Evolutionary conservation across 2,329 filamentous ascomycete species (phyloP), one percentile per base, ranked within the genome.

Genomic region (Aspergillus calidoustus): DNA sequence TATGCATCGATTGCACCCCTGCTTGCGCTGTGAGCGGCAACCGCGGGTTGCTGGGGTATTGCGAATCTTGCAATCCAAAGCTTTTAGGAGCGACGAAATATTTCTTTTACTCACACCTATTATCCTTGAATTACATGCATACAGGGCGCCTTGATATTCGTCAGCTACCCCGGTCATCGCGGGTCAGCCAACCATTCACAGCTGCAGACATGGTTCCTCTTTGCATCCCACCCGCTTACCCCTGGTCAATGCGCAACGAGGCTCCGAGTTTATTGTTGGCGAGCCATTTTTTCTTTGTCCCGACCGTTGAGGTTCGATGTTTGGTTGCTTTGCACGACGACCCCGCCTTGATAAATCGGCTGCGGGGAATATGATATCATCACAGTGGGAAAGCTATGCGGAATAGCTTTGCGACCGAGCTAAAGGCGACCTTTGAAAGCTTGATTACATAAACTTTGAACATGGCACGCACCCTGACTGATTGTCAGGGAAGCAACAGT

Each of bases 1-100:
- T 52, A 51, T 28, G 48, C 48, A 52, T 58, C 9, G 25, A 47
- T 34, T 22, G 19, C 30, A 22, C 41, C 48, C 22, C 49, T 53
- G 38, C 7, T 19, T 47, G 59, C 41, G 59, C 41, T 53, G 38
- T n/a, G 25, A 52, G 59, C 54, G 59, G 59, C 34, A 53, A 44
- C 11, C 19, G 54, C 59, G 59, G 59, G 23, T 54, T 25, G 23
- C 47, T 41, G 28, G 38, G 11, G 11, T 13, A 11, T 15, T 41
- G 34, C 34, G 34, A 41, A 56, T 50, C 11, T 41, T 17, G 4
- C 13, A 43, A 13, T 49, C 46, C 44, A 41, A 41, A 50, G 22
- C 44, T 38, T 57, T 22, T 11, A 41, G 44, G 22, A 30, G 19
- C 13, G 30, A 56, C 25, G 19, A 31, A 7, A 43, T 34, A 43